phyloP scores from a whole-genome alignment of 805 yeast genomes.

The Cyberlindnera sargentensis region DNA sequence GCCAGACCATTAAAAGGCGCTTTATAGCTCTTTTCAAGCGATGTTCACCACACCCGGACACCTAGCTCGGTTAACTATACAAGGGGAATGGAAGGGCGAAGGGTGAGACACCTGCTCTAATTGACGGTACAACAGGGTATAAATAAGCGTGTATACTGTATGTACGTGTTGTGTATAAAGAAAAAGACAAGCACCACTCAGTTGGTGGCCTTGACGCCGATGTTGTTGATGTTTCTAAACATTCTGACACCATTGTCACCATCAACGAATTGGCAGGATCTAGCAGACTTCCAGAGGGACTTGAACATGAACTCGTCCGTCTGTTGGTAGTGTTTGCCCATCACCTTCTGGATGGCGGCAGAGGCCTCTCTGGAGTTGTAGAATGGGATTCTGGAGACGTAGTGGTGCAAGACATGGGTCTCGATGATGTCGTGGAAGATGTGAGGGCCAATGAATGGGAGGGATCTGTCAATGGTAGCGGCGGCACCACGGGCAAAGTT shows the following conservation, averaged over 20 bases:
- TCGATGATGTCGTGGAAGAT: slow-evolving; percentile 87
- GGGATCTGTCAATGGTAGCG: slow-evolving; percentile 56
- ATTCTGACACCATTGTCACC: slow-evolving; percentile 59
- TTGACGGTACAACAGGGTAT: too few relatives aligned
- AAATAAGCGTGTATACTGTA: too few relatives aligned
- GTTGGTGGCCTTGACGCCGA: slow-evolving; percentile 25
- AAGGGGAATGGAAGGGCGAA: too few relatives aligned
- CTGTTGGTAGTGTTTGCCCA: slow-evolving; percentile 74
- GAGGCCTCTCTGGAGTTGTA: slow-evolving; percentile 77
- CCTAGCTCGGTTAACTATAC: too few relatives aligned
- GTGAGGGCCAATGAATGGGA: slow-evolving; percentile 56
- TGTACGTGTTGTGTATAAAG: too few relatives aligned
- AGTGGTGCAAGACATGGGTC: slow-evolving; percentile 87
- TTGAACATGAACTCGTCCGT: slow-evolving; percentile 54
- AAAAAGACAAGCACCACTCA: too few relatives aligned
- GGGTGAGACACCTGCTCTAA: too few relatives aligned
- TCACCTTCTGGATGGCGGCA: slow-evolving; percentile 70
- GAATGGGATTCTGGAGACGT: slow-evolving; percentile 77
- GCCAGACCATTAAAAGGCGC: too few relatives aligned
- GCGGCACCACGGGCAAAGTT: slow-evolving; percentile 63
- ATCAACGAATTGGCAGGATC: slow-evolving; percentile 67
- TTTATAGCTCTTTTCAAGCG: too few relatives aligned
- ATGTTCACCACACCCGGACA: too few relatives aligned
- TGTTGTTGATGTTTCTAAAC: slow-evolving; percentile 53
- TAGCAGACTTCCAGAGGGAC: slow-evolving; percentile 47